Evolutionary conservation across 768 basidiomycete species (phyloP), one percentile per base, ranked within the genome.

Genomic region (Podaxis mareebaensis): DNA sequence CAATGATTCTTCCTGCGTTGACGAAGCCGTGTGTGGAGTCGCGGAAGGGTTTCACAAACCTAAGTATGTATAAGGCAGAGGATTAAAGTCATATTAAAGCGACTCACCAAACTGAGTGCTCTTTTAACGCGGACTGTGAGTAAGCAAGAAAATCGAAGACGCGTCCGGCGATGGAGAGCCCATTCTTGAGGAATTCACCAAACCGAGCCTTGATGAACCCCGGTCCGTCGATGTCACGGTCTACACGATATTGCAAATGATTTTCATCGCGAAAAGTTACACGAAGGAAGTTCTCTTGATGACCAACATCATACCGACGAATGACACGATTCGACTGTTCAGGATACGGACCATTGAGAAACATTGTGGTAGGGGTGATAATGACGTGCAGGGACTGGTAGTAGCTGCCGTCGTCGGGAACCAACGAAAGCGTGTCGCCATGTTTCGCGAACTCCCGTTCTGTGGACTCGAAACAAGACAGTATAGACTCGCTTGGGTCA

Each of bases 101-200:
- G 48, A 30, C 76, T 49, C 49, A 81, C 85, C 85, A 87, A 2
- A 86, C 84, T 22, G 84, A 74, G 65, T 86, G 85, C 53, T 87
- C 84, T 65, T 87, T 89, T n/a, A 91, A 74, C 0, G 90, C 87
- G 3, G 89, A 91, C 67, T 86, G 87, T 0, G 89, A 90, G 72
- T 91, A 91, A 0, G 86, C 90, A 13, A 92, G 77, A 68, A 90
- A 91, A 0, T 79, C 65, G 67, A 90, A 91, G 8, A 69, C 68
- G 39, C 84, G 77, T 1, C 83, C 82, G 2, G 83, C 87, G 38
- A 92, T 79, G 3, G 42, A 69, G n/a, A 91, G 68, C 0, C 86
- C 86, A 0, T 77, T 59, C 15, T 81, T 70, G 30, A 85, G 68
- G 42, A 79, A 68, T 12, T 74, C 67, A 1, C 84, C 83, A 17